Evolutionary conservation across 768 basidiomycete species (phyloP).

Genomic region (Pholiota microspora): DNA sequence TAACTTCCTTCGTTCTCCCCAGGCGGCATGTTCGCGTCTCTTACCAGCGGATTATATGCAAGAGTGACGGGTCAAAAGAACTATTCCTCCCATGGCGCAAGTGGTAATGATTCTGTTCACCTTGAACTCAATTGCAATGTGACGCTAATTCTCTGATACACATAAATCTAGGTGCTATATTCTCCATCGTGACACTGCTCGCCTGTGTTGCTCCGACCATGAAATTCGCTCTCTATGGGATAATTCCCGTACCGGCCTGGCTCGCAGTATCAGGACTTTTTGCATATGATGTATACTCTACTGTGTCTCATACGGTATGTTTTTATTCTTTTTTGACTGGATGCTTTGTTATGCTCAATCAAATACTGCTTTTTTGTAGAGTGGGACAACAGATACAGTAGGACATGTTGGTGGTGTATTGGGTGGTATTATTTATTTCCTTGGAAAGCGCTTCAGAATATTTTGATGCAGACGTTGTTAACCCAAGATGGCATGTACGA

Average conservation of each 20-base stretch:
- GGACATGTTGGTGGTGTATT: slow-evolving; percentile 72
- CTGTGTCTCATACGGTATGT: slow-evolving; percentile 38
- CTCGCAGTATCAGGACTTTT: slow-evolving; percentile 66
- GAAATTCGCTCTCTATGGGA: slow-evolving; percentile 69
- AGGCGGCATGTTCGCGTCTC: slow-evolving; percentile 62
- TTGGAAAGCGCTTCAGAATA: slow-evolving; percentile 36
- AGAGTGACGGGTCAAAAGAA: slow-evolving; percentile 33
- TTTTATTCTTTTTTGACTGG: neutral
- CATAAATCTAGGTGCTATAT: slow-evolving; percentile 57
- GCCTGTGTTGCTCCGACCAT: slow-evolving; percentile 67
- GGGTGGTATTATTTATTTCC: slow-evolving; percentile 56
- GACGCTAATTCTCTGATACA: neutral
- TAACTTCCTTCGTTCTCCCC: neutral
- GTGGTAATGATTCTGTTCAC: slow-evolving; percentile 47
- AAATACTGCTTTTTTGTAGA: slow-evolving; percentile 31
- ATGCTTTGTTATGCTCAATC: neutral
- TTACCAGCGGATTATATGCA: slow-evolving; percentile 50
- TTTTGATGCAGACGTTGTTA: too few relatives aligned
- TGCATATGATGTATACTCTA: slow-evolving; percentile 53
- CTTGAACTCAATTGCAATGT: too few relatives aligned
- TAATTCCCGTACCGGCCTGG: slow-evolving; percentile 83
- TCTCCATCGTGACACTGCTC: slow-evolving; percentile 66
- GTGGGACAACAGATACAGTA: slow-evolving; percentile 51
- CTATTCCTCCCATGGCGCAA: slow-evolving; percentile 61
- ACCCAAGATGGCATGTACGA: too few relatives aligned